Evolutionary conservation across 75 land plant species (phyloP), one percentile per base, ranked within the genome.

Genomic region (Chamaecyparis obtusa): DNA sequence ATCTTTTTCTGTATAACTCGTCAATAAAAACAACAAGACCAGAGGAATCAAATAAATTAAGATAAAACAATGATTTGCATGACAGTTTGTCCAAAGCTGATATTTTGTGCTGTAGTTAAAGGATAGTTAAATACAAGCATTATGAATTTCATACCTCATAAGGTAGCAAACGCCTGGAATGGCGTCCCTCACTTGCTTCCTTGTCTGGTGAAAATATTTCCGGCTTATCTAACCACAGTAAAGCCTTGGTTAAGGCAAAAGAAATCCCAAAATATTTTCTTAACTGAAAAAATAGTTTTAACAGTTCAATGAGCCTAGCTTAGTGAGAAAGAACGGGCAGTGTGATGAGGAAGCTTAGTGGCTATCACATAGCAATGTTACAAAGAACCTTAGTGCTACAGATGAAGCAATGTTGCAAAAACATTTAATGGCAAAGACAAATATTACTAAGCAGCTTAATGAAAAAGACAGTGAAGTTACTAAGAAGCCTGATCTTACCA

Each of bases 201-300:
- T 92, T 98, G 87, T 91, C 88, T 1, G 99, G 99, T 27, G 93
- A 88, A 32, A 71, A 84, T 46, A 98, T 11, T 13, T 86, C 84
- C 0, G 97, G 93, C 24, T 90, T 87, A 55, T 91, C 97, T 77
- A 96, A 83, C 91, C 90, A 95, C 69, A 98, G 99, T 98, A 74
- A 30, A 60, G 43, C 30, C 54, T 24, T 9, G 30, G 51, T 33
- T 84, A 33, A 87, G 44, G 87, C 60, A 48, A 87, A 85, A 32
- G 0, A 19, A 17, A 0, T 57, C 7, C 7, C 24, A 57, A 19
- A 57, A 44, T 39, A 13, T 43, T 39, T 43, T 35, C n/a, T 83
- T 30, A 41, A 21, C 13, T 36, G 3, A 76, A 17, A 57, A 57
- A 57, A 14, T 3, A 57, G 64, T 57, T 57, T 19, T 17, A 57